These are phyloP conservation scores for Annulohypoxylon maeteangense DNA, from an alignment of 495 filamentous ascomycete genomes.

Conservation along the genomic window DNA sequence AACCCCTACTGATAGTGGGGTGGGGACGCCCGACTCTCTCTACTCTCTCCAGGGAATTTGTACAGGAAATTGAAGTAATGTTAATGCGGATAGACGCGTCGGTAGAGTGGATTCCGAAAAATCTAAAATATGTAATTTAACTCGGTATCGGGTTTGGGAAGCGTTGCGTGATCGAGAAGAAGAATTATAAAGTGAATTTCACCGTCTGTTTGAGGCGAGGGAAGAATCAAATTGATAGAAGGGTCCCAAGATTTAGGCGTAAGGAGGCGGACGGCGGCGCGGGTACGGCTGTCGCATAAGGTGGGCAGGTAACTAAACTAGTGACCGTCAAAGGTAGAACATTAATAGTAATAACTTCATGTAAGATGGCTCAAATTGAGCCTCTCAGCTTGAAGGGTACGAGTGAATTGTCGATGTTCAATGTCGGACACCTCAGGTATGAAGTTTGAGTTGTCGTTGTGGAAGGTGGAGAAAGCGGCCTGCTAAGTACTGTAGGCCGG, in stretches of 20 bases:
- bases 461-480: constrained; percentile 41
- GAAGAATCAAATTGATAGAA: constrained; percentile 17
- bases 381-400: constrained; percentile 30
- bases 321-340: constrained; percentile 13
- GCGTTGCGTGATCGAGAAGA: constrained; percentile 8
- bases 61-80: constrained; percentile 10
- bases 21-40: constrained; percentile 42
- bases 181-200: constrained; percentile 28
- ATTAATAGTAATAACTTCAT: constrained; percentile 23
- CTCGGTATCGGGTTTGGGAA: constrained; percentile 15
- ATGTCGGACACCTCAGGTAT: constrained; percentile 30
- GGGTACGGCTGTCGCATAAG: constrained; percentile 36
- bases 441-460: constrained; percentile 46
- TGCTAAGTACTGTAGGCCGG: constrained; percentile 12
- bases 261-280: constrained; percentile 20
- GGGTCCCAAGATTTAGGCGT: constrained; percentile 16
- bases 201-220: constrained; percentile 35
- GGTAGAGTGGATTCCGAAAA: background rate
- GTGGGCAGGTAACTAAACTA: constrained; percentile 1
- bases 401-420: constrained; percentile 15
- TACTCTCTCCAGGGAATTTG: constrained; percentile 11
- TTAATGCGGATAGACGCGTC: constrained; percentile 27
- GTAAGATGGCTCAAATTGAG: constrained; percentile 39
- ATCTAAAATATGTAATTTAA: background rate
- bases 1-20: constrained; percentile 51